phyloP scores from a whole-genome alignment of 495 filamentous ascomycete genomes.

The Chaetomidium leptoderma region DNA sequence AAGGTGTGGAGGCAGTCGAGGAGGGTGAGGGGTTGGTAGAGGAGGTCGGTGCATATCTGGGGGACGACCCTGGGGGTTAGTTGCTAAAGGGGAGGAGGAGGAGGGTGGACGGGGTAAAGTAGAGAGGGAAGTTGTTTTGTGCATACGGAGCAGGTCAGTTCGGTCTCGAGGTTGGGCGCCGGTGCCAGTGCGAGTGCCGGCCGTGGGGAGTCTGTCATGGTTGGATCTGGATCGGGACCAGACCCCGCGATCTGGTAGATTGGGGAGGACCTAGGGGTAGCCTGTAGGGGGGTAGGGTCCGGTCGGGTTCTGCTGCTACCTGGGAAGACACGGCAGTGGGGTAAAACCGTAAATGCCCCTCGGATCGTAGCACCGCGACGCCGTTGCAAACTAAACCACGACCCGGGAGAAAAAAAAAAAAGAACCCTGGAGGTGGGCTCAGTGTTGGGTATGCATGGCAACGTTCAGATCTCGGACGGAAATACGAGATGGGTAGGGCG shows the following conservation, averaged over 20 bases:
- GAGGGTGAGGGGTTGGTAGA: constrained; percentile 91
- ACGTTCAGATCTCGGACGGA: neutral
- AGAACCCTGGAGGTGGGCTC: neutral
- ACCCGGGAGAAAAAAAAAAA: neutral
- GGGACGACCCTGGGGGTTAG: neutral
- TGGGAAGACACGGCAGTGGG: neutral
- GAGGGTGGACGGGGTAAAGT: constrained; percentile 2
- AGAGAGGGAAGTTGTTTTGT: neutral
- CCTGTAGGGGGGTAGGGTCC: neutral
- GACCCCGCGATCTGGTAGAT: neutral
- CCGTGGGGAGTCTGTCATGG: constrained; percentile 6
- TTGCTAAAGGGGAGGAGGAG: neutral
- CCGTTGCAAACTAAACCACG: neutral
- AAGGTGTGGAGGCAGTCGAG: constrained; percentile 97
- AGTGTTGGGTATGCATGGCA: too few species aligned
- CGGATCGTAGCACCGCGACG: too few species aligned
- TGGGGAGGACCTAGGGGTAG: neutral
- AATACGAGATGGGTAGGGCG: neutral
- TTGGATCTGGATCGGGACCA: neutral
- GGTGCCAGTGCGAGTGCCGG: constrained; percentile 6
- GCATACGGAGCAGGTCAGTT: constrained; percentile 88
- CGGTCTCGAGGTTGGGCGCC: constrained; percentile 70
- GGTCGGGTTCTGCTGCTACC: neutral
- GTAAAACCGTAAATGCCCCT: too few species aligned
- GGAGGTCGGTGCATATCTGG: constrained; percentile 93